phyloP scores from a whole-genome alignment of 257 asterid species.

The Henckelia pumila region DNA sequence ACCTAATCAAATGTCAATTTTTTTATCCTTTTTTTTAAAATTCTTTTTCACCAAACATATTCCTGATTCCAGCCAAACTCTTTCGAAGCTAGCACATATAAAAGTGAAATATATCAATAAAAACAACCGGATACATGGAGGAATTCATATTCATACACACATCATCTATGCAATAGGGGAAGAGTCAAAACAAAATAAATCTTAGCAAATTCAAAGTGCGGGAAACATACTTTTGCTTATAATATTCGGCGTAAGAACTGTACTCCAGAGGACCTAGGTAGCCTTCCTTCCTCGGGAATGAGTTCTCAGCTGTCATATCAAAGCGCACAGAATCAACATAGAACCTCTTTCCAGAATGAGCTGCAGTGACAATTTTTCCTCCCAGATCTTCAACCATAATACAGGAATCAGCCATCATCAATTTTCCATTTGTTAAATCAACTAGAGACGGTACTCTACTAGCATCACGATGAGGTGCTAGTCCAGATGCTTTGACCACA shows the following conservation, averaged over 20 bases:
- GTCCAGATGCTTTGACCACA: slow-evolving; percentile 92
- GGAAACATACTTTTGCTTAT: slow-evolving; percentile 82
- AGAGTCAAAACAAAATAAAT: slow-evolving; percentile 16
- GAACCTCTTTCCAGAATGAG: slow-evolving; percentile 98
- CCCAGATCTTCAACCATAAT: slow-evolving; percentile 60
- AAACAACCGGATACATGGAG: slow-evolving; percentile 15
- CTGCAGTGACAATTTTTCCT: slow-evolving; percentile 91
- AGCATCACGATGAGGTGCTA: slow-evolving; percentile 60
- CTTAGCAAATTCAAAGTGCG: slow-evolving; percentile 19
- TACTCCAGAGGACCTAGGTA: slow-evolving; percentile 98
- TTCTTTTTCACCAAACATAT: not conserved
- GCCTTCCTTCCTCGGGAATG: slow-evolving; percentile 98
- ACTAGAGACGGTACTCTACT: slow-evolving; percentile 37
- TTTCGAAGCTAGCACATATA: not conserved
- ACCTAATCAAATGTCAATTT: not conserved
- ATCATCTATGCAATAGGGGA: slow-evolving; percentile 14
- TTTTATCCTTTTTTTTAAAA: not conserved
- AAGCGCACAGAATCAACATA: slow-evolving; percentile 86
- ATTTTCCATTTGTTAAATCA: slow-evolving; percentile 44
- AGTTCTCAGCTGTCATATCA: slow-evolving; percentile 95
- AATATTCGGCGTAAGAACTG: slow-evolving; percentile 93
- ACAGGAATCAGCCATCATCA: slow-evolving; percentile 82
- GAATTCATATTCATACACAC: not conserved
- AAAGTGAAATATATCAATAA: slow-evolving; percentile 9
- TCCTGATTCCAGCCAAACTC: not conserved